Conservation (phyloP, 345 rosid genomes). For the Gossypium anomalum region DNA sequence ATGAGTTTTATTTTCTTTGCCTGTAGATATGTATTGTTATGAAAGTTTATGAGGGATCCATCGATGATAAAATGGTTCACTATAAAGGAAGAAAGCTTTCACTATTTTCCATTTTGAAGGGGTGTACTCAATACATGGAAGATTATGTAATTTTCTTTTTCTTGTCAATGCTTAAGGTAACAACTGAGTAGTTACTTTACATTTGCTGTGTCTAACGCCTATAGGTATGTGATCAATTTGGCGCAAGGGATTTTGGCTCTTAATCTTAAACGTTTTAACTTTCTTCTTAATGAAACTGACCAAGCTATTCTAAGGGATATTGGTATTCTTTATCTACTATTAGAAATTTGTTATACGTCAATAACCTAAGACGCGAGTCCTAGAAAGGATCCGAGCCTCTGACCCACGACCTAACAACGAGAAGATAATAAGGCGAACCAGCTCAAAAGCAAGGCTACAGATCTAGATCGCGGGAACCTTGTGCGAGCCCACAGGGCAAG, state of each 20-base stretch:
- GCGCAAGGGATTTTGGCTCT: slow-evolving; percentile 68
- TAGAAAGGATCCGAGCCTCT: too few relatives aligned
- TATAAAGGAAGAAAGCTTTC: slow-evolving; percentile 75
- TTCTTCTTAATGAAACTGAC: slow-evolving; percentile 63
- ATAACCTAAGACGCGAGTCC: too few relatives aligned
- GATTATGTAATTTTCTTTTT: neutral
- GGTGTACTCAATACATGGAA: slow-evolving; percentile 2
- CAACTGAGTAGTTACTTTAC: neutral
- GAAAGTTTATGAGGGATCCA: slow-evolving; percentile 81
- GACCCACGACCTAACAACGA: too few relatives aligned
- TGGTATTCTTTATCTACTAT: slow-evolving; percentile 68
- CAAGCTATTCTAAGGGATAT: slow-evolving; percentile 66
- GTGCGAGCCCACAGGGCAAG: too few relatives aligned
- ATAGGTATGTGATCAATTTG: slow-evolving; percentile 68
- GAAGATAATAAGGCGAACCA: too few relatives aligned
- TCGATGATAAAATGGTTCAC: slow-evolving; percentile 76
- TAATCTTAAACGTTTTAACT: slow-evolving; percentile 70
- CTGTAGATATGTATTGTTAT: slow-evolving; percentile 62
- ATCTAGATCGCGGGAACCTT: too few relatives aligned
- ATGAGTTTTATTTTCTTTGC: neutral
- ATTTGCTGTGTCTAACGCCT: slow-evolving; percentile 17
- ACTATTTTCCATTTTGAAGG: slow-evolving; percentile 62
- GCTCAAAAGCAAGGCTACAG: too few relatives aligned
- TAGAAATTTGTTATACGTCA: slow-evolving; percentile 39
- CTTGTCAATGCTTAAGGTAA: neutral